A percentile compares a stretch with the other conserved stretches of the same genome.
phyloP scores from a whole-genome alignment of 371 early-diverging fungal genomes.

The Actinomortierella ambigua region DNA sequence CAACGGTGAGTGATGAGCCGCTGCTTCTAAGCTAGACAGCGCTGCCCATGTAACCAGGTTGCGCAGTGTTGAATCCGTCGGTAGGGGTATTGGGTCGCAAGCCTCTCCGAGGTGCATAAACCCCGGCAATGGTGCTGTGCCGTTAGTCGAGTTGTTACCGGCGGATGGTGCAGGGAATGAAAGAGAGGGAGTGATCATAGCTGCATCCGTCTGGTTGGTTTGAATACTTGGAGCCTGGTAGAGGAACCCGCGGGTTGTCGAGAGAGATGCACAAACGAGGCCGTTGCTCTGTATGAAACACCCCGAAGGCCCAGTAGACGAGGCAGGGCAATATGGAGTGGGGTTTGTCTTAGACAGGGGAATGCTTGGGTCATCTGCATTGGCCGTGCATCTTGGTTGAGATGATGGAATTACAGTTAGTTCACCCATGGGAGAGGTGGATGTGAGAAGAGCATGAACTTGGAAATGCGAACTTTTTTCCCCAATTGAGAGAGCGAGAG shows the following conservation, averaged over 20 bases:
- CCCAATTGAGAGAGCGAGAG: too few species aligned
- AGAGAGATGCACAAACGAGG: constrained; percentile 20
- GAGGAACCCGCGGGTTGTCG: constrained; percentile 33
- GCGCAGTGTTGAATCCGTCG: background rate
- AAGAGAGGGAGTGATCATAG: constrained; percentile 14
- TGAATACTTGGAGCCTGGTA: background rate
- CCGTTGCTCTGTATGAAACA: constrained; percentile 30
- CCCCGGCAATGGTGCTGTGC: background rate
- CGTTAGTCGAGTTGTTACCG: background rate
- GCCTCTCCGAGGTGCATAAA: constrained; percentile 12
- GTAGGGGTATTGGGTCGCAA: constrained; percentile 14
- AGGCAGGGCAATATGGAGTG: background rate
- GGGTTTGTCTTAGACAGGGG: background rate
- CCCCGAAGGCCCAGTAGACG: constrained; percentile 9
- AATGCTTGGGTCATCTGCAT: constrained; percentile 3
- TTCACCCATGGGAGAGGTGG: too few species aligned
- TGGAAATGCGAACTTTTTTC: too few species aligned
- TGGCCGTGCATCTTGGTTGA: too few species aligned
- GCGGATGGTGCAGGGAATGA: constrained; percentile 6
- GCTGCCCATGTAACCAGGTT: too few species aligned
- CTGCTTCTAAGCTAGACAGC: too few species aligned
- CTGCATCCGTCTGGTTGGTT: background rate
- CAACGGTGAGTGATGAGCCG: too few species aligned
- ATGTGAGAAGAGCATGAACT: too few species aligned
- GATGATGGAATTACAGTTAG: too few species aligned